Evolutionary conservation across 306 rosid genomes (phyloP), one percentile per base, ranked within the genome.

Genomic region (Astragalus membranaceus): DNA sequence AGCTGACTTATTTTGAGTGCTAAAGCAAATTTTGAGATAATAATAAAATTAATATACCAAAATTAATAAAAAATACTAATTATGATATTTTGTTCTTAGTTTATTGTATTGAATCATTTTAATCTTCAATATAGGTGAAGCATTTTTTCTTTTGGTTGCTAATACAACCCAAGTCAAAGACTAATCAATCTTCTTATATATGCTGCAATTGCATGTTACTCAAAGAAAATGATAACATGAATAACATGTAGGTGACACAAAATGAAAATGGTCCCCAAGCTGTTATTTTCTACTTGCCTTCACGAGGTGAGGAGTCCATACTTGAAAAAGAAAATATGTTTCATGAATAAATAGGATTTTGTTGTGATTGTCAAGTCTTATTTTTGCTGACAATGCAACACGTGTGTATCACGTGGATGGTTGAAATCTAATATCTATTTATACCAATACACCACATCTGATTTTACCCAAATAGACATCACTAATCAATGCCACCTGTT

Each of bases 341-440:
- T 33, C 0, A 29, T 15, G 1, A 59, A 50, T n/a, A 50, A 56
- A 46, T 36, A 35, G 3, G 10, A 35, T 13, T 2, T 7, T 58
- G 51, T 68, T 37, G 9, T 46, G 11, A 13, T 64, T 6, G 52
- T 32, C n/a, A 41, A 49, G 39, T 57, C 11, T 11, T 33, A 43
- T 3, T 2, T 58, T 66, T 66, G 36, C 23, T 72, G 35, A 48
- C 52, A 33, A 42, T 42, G 54, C 11, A 41, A 51, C 72, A 46
- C 56, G 47, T 61, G 73, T 26, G 9, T 35, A 20, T 79, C 73
- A 68, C 63, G 68, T 74, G 79, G 77, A 35, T 64, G 47, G 49
- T 64, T 64, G 49, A 64, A 72, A 75, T n/a, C n/a, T n/a, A n/a
- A n/a, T n/a, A n/a, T n/a, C n/a, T n/a, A n/a, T n/a, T n/a, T n/a